Evolutionary conservation across 2,329 filamentous ascomycete genomes (phyloP).

Genomic region (Ascochyta fabae): DNA sequence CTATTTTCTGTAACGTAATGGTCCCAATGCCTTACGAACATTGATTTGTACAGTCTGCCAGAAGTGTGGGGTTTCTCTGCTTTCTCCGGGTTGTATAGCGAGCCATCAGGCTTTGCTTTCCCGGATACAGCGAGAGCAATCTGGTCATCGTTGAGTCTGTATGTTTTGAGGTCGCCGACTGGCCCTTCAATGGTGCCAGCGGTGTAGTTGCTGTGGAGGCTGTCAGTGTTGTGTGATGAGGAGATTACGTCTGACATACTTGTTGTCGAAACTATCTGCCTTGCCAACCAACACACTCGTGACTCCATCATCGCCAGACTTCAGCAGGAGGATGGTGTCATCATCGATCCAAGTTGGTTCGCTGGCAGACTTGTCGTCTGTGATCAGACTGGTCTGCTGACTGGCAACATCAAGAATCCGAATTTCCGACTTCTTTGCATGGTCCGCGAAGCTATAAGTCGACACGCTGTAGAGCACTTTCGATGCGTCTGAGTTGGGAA

Average conservation of each 20-base stretch:
- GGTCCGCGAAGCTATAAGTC: constrained; percentile 79
- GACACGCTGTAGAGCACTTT: constrained; percentile 72
- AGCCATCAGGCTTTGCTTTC: constrained; percentile 70
- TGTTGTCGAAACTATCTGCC: constrained; percentile 39
- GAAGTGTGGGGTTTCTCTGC: constrained; percentile 67
- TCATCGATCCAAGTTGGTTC: constrained; percentile 81
- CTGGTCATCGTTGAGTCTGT: constrained; percentile 43
- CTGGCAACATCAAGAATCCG: constrained; percentile 72
- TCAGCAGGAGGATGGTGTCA: constrained; percentile 65
- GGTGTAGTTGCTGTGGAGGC: constrained; percentile 44
- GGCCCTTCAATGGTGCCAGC: constrained; percentile 55
- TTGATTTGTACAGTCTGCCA: constrained; percentile 73
- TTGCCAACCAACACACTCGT: constrained; percentile 49
- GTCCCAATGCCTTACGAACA: constrained; percentile 87
- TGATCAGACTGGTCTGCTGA: constrained; percentile 70
- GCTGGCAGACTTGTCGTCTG: constrained; percentile 67
- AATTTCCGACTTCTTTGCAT: constrained; percentile 72
- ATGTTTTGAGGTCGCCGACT: constrained; percentile 57
- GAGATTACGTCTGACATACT: constrained; percentile 27
- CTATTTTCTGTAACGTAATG: constrained; percentile 72
- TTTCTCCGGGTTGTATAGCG: constrained; percentile 70
- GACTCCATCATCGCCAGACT: constrained; percentile 50
- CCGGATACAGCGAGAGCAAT: constrained; percentile 61
- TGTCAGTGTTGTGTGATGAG: constrained; percentile 1
- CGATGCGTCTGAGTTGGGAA: constrained; percentile 72